Percentiles rank a stretch among this genome's conserved stretches.
phyloP scores from a whole-genome alignment of 2,329 filamentous ascomycete species.

The Cladosporium sp. region DNA sequence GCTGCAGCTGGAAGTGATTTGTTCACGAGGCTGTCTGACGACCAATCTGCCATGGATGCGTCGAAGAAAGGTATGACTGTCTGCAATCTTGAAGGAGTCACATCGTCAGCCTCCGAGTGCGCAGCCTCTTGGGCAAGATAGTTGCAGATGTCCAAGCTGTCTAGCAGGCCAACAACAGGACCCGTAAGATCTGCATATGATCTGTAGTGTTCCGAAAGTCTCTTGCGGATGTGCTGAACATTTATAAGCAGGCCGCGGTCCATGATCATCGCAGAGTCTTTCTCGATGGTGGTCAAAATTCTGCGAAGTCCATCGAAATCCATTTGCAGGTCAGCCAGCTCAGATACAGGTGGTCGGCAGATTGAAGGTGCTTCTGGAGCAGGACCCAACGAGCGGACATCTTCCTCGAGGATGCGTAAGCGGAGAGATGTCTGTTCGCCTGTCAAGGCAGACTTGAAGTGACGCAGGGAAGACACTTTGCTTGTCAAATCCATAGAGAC shows the following conservation, averaged over 20 bases:
- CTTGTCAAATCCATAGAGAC: constrained; percentile 53
- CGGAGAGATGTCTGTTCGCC: constrained; percentile 66
- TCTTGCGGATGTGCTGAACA: constrained; percentile 59
- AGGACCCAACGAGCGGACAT: constrained; percentile 61
- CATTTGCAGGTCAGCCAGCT: constrained; percentile 69
- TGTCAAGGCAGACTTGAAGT: constrained; percentile 64
- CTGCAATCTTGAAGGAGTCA: background rate
- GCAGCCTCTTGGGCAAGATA: constrained; percentile 13
- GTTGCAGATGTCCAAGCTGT: constrained; percentile 54
- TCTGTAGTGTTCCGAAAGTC: constrained; percentile 66
- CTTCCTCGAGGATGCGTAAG: constrained; percentile 57
- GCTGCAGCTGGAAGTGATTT: constrained; percentile 12
- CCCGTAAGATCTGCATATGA: constrained; percentile 81
- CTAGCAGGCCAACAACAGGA: constrained; percentile 73
- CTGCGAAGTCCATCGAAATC: constrained; percentile 56
- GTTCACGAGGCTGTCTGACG: constrained; percentile 22
- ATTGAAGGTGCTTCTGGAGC: constrained; percentile 64
- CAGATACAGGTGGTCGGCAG: constrained; percentile 65
- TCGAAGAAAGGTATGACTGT: constrained; percentile 23
- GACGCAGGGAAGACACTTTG: constrained; percentile 57
- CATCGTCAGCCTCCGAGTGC: background rate
- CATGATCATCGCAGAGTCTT: background rate
- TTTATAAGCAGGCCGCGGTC: constrained; percentile 21
- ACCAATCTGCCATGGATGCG: constrained; percentile 19
- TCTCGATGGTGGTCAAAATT: constrained; percentile 14